Conservation (phyloP, 2,329 filamentous ascomycete species). For the Furcasterigmium sp. region DNA sequence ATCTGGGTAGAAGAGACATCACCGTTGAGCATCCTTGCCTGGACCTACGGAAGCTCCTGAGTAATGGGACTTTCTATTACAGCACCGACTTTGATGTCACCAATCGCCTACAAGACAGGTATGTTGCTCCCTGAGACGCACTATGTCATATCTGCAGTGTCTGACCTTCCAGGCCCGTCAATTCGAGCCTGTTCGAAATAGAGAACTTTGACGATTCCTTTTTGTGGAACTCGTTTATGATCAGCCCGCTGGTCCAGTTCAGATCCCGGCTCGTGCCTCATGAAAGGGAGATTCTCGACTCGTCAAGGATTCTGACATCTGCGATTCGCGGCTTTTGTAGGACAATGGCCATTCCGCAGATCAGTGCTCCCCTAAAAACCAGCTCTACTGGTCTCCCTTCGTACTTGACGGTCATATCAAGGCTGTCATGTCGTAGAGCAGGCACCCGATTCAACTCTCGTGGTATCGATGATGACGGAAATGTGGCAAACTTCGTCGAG, state of each 20-base stretch:
- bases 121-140: constrained; percentile 6
- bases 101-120: constrained; percentile 86
- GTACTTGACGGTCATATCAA: constrained; percentile 82
- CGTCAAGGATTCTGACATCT: constrained; percentile 82
- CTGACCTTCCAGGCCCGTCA: constrained; percentile 54
- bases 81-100: constrained; percentile 98
- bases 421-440: constrained; percentile 83
- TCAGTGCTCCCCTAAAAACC: constrained; percentile 63
- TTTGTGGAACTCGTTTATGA: constrained; percentile 98
- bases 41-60: constrained; percentile 84
- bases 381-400: constrained; percentile 70
- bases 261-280: constrained; percentile 70
- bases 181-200: constrained; percentile 77
- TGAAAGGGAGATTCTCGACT: constrained; percentile 76
- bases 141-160: constrained; percentile 1
- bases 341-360: constrained; percentile 78
- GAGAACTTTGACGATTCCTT: constrained; percentile 91
- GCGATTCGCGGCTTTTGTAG: constrained; percentile 90
- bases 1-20: constrained; percentile 61
- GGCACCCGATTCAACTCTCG: constrained; percentile 96
- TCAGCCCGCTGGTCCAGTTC: constrained; percentile 85
- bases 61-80: constrained; percentile 95
- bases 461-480: constrained; percentile 94
- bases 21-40: constrained; percentile 82
- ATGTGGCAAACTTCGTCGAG: constrained; percentile 98